These are phyloP conservation scores for Ophiostoma australiae DNA, from an alignment of 2,329 filamentous ascomycete genomes.

Conservation along the genomic window DNA sequence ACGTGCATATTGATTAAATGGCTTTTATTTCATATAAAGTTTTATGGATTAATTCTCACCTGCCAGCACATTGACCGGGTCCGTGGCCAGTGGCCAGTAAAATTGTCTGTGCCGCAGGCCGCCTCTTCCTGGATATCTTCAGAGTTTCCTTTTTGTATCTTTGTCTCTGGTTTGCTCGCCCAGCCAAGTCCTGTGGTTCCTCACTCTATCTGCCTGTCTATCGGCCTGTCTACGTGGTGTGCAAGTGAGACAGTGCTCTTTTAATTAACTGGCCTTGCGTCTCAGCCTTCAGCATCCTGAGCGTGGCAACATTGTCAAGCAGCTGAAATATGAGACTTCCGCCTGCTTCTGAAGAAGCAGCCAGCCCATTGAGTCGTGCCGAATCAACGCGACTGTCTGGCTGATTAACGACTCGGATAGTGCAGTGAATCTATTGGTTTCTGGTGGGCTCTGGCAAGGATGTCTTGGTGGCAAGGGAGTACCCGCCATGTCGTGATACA, in stretches of 20 bases:
- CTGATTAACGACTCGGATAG: neutral
- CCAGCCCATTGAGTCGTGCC: neutral
- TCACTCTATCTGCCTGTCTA: neutral
- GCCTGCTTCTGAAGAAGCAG: neutral
- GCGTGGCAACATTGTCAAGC: neutral
- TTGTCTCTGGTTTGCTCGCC: neutral
- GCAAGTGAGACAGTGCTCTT: neutral
- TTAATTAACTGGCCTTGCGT: neutral
- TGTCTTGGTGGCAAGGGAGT: constrained; percentile 1
- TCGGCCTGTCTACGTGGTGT: neutral
- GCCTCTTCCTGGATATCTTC: neutral
- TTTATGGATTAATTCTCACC: neutral
- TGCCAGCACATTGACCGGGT: constrained; percentile 15
- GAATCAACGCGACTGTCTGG: neutral
- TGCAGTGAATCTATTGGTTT: neutral
- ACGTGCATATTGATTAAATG: constrained; percentile 10
- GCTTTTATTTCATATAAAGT: neutral
- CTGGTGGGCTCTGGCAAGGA: neutral
- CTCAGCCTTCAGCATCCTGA: neutral
- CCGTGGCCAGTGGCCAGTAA: constrained; percentile 5
- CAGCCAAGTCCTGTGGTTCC: neutral
- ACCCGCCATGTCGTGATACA: constrained; percentile 14
- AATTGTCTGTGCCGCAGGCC: neutral
- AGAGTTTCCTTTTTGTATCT: neutral
- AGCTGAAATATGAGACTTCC: neutral